These are phyloP conservation scores for Vitellaria paradoxa DNA, from an alignment of 179 eudicot species.

Conservation along the genomic window DNA sequence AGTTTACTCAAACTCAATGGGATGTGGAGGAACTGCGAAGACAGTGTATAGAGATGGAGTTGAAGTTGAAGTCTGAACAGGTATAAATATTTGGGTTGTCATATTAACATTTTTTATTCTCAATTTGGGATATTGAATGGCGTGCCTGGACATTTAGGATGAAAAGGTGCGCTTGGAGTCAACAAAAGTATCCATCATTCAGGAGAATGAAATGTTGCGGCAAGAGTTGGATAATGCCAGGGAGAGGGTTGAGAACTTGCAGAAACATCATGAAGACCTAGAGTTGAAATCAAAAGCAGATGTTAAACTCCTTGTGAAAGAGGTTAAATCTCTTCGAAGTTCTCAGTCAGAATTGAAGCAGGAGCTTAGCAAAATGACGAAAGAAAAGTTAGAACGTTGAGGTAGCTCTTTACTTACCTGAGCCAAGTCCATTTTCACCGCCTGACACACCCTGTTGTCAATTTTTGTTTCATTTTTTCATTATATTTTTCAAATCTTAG, in stretches of 20 bases:
- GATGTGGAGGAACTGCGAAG: conserved; percentile 83
- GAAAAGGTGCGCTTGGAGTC: conserved; percentile 40
- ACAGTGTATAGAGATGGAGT: conserved; percentile 69
- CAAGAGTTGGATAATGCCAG: conserved; percentile 60
- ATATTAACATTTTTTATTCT: conserved; percentile 1
- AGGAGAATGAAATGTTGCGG: conserved; percentile 60
- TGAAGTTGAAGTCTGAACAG: conserved; percentile 67
- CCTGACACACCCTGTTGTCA: background rate
- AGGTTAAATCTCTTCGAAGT: conserved; percentile 72
- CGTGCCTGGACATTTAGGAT: conserved; percentile 36
- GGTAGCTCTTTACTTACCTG: conserved; percentile 38
- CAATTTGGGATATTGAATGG: background rate
- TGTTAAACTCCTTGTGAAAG: conserved; percentile 77
- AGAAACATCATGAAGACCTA: conserved; percentile 60
- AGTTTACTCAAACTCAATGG: conserved; percentile 81
- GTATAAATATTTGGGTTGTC: conserved; percentile 28
- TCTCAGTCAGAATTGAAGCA: conserved; percentile 77
- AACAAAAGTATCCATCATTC: conserved; percentile 31
- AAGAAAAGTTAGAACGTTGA: conserved; percentile 63
- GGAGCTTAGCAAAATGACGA: conserved; percentile 59
- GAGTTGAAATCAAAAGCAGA: conserved; percentile 79
- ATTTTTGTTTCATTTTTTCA: background rate
- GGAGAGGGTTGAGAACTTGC: conserved; percentile 51
- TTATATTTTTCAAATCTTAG: background rate
- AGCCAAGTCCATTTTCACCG: background rate